Base-by-base conservation (phyloP, 2,329 filamentous ascomycete species). In the Cladosporium sphaerospermum region DNA sequence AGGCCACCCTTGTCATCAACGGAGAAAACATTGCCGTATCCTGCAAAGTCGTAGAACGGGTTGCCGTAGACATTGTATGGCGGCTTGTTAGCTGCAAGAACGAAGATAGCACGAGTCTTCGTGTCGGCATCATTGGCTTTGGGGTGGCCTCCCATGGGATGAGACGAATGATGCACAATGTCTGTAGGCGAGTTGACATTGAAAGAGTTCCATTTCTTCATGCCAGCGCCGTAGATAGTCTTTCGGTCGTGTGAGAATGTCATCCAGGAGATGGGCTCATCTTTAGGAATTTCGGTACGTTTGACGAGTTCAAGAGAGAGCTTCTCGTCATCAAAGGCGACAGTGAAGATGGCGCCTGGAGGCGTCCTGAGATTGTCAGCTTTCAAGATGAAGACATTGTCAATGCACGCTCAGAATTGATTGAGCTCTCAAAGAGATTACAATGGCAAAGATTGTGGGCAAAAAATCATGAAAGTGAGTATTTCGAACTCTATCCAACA, bases 231-330 rank as follows among this genome's bases (percentile, higher is more conserved):
- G 69, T 95, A 95, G 56, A 95, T 85, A 68, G 87, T 86, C 71
- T 89, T 92, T 65, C 85, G 87, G 57, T 79, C 75, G 71, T 95
- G 88, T 9, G 45, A 49, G 65, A 95, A 92, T 13, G 88, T 85
- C 86, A 95, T 92, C 89, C 89, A 95, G 55, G 89, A 95, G 60
- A 95, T 93, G 7, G 89, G 88, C 71, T 95, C 88, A 59, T 92
- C 86, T 49, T 86, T 72, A 4, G 88, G 85, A 53, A 95, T 93
- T 54, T 84, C 82, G 1, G 88, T 93, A 62, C 85, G 83, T 74
- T 92, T 90, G 65, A 95, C 74, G 64, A 93, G 72, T 60, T 85
- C 80, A 56, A 95, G 73, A 6, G 84, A 85, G 59, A 90, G 74
- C 37, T 81, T 82, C 71, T 91, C 86, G 61, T 92, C 88, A 72